Base-by-base conservation (phyloP, 2,329 filamentous ascomycete genomes). In the Trichothecium sympodiale region DNA sequence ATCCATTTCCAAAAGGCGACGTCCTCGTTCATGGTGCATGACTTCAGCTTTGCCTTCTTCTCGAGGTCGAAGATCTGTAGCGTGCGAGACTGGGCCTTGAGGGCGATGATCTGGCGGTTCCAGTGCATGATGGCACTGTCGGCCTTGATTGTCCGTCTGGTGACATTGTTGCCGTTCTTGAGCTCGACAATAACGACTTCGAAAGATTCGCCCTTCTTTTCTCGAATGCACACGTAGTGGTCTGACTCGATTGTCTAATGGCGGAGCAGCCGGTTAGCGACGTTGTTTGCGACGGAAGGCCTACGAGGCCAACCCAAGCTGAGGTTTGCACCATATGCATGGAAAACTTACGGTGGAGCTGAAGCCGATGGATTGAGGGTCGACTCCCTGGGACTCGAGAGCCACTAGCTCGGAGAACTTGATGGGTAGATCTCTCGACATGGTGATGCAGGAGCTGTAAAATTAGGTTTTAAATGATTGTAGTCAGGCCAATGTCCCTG, bases 91-190 rank as follows among this genome's bases (percentile, higher is more conserved):
- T 95, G 86, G 33, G 91, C 89, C 66, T 94, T 94, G 48, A 98
- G 75, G 43, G 93, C 91, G 54, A 98, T 96, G 59, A 98, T 85
- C 61, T 94, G 86, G 59, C 82, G 84, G 50, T 74, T 81, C 85
- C 86, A 94, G 75, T 98, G 91, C 91, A 98, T 96, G 59, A 98
- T 94, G 52, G 93, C 91, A 76, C 88, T 96, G 67, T 98, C 91
- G 54, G 91, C 91, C 71, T 94, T 96, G 70, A 98, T 98, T 33
- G 89, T 86, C 57, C 89, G 78, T 53, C 84, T 82, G 50, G 86
- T 91, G 59, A 95, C 79, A 69, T 91, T 89, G 76, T 94, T 95
- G 67, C 80, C 80, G 65, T 95, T 93, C 65, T 96, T 95, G 56
- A 98, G 81, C 63, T 98, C 85, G 65, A 98, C 70, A 60, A 98